phyloP scores from a whole-genome alignment of 768 basidiomycete genomes.

The Hortiboletus campestris region DNA sequence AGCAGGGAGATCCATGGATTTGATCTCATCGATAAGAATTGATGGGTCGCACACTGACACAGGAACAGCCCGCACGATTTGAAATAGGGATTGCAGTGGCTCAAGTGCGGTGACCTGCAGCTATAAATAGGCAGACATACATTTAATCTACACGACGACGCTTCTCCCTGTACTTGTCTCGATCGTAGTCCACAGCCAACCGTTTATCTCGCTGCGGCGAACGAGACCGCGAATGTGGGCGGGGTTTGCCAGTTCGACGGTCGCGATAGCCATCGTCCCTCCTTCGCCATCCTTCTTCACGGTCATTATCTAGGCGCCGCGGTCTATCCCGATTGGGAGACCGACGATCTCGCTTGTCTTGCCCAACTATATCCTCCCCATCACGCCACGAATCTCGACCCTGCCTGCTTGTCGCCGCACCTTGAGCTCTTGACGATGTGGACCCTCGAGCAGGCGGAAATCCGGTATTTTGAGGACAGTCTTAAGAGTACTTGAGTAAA shows the following conservation, averaged over 20 bases:
- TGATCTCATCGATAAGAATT: conserved; percentile 20
- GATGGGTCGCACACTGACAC: background rate
- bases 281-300: conserved; percentile 17
- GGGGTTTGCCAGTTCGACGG: conserved; percentile 19
- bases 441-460: conserved; percentile 29
- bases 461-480: conserved; percentile 53
- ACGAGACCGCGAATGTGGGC: conserved; percentile 33
- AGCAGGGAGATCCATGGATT: background rate
- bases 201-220: conserved; percentile 31
- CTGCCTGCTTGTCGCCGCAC: conserved; percentile 32
- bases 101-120: conserved; percentile 13
- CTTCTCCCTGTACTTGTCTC: conserved; percentile 45
- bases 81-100: background rate
- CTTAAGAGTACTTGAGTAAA: conserved; percentile 28
- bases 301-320: conserved; percentile 23
- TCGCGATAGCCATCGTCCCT: conserved; percentile 18
- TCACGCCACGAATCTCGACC: conserved; percentile 39
- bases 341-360: conserved; percentile 23
- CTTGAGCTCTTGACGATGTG: conserved; percentile 35
- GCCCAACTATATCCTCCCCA: conserved; percentile 18
- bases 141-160: conserved; percentile 55
- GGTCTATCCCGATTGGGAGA: conserved; percentile 24
- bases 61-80: background rate
- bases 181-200: conserved; percentile 28
- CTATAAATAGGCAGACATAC: conserved; percentile 16